Conservation (phyloP, 768 basidiomycete species). For the Naganishia vaughanmartiniae region DNA sequence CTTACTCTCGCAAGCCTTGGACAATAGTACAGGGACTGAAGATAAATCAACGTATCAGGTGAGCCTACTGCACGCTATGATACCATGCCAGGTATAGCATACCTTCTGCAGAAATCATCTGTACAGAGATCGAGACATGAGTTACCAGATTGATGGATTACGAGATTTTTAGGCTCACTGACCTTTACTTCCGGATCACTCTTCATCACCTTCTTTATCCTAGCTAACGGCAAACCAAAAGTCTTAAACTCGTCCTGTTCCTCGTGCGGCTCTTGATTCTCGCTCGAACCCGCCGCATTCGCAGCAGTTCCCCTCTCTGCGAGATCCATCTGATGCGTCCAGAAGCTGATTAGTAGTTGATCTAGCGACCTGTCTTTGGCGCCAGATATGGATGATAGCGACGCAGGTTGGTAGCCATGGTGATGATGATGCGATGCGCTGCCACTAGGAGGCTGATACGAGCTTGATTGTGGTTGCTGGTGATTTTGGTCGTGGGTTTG, state of each 20-base stretch:
- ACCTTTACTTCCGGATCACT: conserved; percentile 80
- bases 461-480: background rate
- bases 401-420: conserved; percentile 15
- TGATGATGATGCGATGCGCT: background rate
- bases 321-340: conserved; percentile 81
- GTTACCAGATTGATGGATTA: background rate
- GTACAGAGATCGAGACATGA: conserved; percentile 12
- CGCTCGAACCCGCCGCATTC: background rate
- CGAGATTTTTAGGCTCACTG: conserved; percentile 40
- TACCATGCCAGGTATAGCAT: conserved; percentile 39
- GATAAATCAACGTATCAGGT: background rate
- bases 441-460: too few species aligned
- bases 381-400: conserved; percentile 10
- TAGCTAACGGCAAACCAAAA: conserved; percentile 75
- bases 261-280: conserved; percentile 7
- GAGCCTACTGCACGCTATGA: background rate
- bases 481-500: background rate
- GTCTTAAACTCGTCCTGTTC: conserved; percentile 37
- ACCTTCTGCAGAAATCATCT: conserved; percentile 99
- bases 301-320: conserved; percentile 65
- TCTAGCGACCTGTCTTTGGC: conserved; percentile 59
- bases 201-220: conserved; percentile 99
- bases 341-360: conserved; percentile 79
- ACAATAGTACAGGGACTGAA: conserved; percentile 86
- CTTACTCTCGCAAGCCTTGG: conserved; percentile 97